Evolutionary conservation across 2,329 filamentous ascomycete species (phyloP).

Genomic region (Venturia oleaginea): DNA sequence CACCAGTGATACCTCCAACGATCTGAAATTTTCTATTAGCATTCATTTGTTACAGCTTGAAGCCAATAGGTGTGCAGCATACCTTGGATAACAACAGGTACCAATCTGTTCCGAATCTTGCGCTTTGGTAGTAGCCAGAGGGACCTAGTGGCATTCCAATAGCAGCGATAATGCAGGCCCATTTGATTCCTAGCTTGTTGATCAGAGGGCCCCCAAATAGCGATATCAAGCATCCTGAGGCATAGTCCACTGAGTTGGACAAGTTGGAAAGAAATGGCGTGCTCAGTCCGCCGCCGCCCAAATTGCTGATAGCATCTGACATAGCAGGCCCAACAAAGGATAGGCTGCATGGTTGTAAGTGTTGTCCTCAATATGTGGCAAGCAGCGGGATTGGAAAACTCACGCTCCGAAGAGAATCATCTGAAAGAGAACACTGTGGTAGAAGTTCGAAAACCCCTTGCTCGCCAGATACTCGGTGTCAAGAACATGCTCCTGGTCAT

Average conservation of each 20-base stretch:
- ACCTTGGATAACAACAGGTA: background rate
- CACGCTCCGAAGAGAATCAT: background rate
- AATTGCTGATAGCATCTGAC: background rate
- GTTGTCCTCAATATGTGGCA: background rate
- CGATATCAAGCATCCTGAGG: background rate
- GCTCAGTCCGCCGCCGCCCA: background rate
- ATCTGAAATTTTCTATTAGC: background rate
- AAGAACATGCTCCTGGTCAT: background rate
- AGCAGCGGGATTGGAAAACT: background rate
- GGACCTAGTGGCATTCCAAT: background rate
- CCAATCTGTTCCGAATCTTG: background rate
- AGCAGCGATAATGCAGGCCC: background rate
- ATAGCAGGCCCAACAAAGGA: background rate
- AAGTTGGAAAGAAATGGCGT: constrained; percentile 2
- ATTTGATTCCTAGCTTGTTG: background rate
- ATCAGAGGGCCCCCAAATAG: constrained; percentile 1
- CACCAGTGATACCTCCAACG: background rate
- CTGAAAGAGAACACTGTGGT: background rate
- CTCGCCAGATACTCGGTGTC: background rate
- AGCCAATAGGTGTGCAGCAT: background rate
- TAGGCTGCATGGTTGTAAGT: background rate
- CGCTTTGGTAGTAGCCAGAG: constrained; percentile 1
- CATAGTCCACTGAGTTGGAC: background rate
- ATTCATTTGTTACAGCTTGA: background rate
- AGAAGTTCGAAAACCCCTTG: background rate